phyloP scores from a whole-genome alignment of 1,284 basidiomycete species.

The Meira miltonrushii region DNA sequence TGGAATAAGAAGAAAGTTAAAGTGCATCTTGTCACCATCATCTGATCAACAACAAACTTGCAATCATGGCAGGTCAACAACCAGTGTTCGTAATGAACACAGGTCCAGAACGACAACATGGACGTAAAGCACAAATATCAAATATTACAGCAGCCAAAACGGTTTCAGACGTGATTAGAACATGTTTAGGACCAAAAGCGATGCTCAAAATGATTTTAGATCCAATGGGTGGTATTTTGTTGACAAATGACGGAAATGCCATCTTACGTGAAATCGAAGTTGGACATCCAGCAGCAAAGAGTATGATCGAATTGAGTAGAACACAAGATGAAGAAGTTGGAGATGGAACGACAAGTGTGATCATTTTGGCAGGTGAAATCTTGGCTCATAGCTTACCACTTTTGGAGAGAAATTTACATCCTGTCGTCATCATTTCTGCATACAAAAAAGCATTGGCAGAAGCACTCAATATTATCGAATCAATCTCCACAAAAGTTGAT shows the following conservation, averaged over 20 bases:
- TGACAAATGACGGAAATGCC: conserved; percentile 97
- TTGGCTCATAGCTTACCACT: conserved; percentile 89
- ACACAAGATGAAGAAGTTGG: conserved; percentile 99
- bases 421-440: conserved; percentile 95
- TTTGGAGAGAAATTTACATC: conserved; percentile 93
- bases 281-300: conserved; percentile 95
- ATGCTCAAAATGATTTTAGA: conserved; percentile 99
- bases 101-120: conserved; percentile 84
- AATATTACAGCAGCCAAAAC: conserved; percentile 99
- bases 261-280: conserved; percentile 97
- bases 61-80: conserved; percentile 46
- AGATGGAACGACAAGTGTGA: conserved; percentile 94
- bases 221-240: conserved; percentile 50
- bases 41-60: too few species aligned
- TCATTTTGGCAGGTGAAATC: conserved; percentile 97
- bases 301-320: conserved; percentile 95
- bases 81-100: conserved; percentile 59
- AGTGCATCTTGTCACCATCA: too few species aligned
- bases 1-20: too few species aligned
- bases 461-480: conserved; percentile 78
- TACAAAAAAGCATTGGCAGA: conserved; percentile 93
- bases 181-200: conserved; percentile 92
- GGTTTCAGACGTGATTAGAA: conserved; percentile 96
- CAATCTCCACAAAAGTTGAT: conserved; percentile 85
- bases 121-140: conserved; percentile 90